Percentiles rank a stretch among this genome's conserved stretches.
phyloP scores from a whole-genome alignment of 192 early-diverging fungal species.

The Coemansia sp. region DNA sequence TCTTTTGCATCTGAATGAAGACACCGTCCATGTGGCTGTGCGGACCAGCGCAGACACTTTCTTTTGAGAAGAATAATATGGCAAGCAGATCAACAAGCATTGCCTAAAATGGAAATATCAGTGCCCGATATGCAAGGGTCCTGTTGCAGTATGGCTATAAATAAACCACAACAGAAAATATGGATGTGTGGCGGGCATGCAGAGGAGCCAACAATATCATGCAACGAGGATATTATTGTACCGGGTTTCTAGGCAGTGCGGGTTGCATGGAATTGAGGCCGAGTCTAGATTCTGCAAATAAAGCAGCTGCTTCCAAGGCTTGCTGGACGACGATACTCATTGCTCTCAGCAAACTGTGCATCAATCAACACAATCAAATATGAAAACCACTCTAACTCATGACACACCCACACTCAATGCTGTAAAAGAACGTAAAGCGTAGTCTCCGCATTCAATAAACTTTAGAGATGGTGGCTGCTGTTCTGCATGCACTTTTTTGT shows the following conservation, averaged over 20 bases:
- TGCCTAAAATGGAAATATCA: not conserved
- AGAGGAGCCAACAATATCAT: not conserved
- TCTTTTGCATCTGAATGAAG: not conserved
- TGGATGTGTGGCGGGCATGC: not conserved
- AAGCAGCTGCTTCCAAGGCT: too few species aligned
- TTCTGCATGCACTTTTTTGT: not conserved
- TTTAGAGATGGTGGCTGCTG: not conserved
- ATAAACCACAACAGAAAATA: not conserved
- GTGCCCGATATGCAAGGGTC: conserved; percentile 3
- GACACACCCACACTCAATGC: too few species aligned
- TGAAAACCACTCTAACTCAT: too few species aligned
- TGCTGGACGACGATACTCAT: too few species aligned
- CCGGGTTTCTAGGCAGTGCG: not conserved
- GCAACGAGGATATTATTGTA: not conserved
- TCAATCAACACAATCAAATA: not conserved
- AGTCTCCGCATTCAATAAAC: conserved; percentile 5
- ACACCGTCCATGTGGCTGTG: not conserved
- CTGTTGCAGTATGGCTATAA: not conserved
- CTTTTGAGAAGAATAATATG: not conserved
- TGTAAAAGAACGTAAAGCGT: not conserved
- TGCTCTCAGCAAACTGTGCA: too few species aligned
- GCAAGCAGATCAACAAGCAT: not conserved
- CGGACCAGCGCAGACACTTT: not conserved
- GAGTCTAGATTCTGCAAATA: too few species aligned
- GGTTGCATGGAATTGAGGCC: not conserved